These are phyloP conservation scores for Colletotrichum acutatum DNA, from an alignment of 2,329 filamentous ascomycete species.

Conservation along the genomic window DNA sequence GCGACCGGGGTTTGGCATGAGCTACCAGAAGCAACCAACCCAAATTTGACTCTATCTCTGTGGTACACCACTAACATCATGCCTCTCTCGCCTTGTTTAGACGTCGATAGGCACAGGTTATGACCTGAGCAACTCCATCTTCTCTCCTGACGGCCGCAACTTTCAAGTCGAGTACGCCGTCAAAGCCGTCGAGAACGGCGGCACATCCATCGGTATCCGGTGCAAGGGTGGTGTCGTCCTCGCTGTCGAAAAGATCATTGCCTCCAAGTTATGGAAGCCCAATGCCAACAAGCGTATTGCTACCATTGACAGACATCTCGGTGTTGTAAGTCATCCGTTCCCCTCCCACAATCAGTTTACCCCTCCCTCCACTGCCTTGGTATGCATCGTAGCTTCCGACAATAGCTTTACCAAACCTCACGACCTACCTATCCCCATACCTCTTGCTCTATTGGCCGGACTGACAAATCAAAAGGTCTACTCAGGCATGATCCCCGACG, in stretches of 20 bases:
- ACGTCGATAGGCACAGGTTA: constrained; percentile 99
- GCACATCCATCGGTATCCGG: constrained; percentile 94
- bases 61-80: not conserved
- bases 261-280: constrained; percentile 94
- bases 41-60: not conserved
- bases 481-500: constrained; percentile 93
- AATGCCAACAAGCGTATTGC: constrained; percentile 98
- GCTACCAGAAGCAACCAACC: constrained; percentile 8
- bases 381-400: not conserved
- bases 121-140: constrained; percentile 99
- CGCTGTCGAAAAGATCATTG: constrained; percentile 95
- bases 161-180: constrained; percentile 99
- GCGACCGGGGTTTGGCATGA: constrained; percentile 10
- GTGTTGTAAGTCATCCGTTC: constrained; percentile 74
- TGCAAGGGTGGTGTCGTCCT: constrained; percentile 98
- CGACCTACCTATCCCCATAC: not conserved
- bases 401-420: not conserved
- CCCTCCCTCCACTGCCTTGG: not conserved
- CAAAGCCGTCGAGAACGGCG: constrained; percentile 98
- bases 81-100: constrained; percentile 57
- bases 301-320: constrained; percentile 92
- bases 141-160: constrained; percentile 98
- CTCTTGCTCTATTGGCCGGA: not conserved
- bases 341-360: not conserved
- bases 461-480: constrained; percentile 73